Base-by-base conservation (phyloP, 805 yeast genomes). In the Saturnispora halmiae region DNA sequence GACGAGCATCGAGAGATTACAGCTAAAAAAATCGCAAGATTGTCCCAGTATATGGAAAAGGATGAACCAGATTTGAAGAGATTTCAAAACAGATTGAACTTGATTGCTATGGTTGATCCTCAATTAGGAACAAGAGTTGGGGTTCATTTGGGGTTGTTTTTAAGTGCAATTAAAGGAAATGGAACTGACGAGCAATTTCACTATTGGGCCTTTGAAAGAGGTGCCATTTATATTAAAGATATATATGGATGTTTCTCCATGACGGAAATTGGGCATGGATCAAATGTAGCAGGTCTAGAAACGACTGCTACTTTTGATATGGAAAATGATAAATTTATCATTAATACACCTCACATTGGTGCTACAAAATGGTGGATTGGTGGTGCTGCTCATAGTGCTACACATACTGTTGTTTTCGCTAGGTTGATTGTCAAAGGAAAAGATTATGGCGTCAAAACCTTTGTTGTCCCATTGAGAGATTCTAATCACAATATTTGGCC, bases 331-430 rank as follows among this genome's bases (percentile, higher is more conserved):
- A 77, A 77, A 47, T 83, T 88, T 55, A 58, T 72, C 41, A 77
- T 88, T 53, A 73, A 84, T 57, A 88, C 96, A 10, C 96, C 96
- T 1, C 83, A 87, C 56, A 60, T 83, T 41, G 88, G 94, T 28
- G 96, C 96, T 33, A 87, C 96, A 20, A 88, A 88, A 60, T 88
- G 96, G 96, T 88, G 96, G 96, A 88, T 88, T 54, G 96, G 96
- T 36, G 96, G 96, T 52, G 96, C 96, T 31, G 96, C 96, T 9
- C 94, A 85, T 61, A 79, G 94, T 16, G 85, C 96, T 5, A 85
- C 88, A 22, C 96, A 88, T 64, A 69, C 85, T 19, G 76, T 79
- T n/a, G 82, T 77, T 20, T 88, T 79, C 59, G 96, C 96, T 4
- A 71, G 96, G 46, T 69, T 88, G 46, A 73, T 83, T 39, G 86